These are phyloP conservation scores for Pichia terricola DNA, from an alignment of 1,139 yeast genomes.

Conservation along the genomic window DNA sequence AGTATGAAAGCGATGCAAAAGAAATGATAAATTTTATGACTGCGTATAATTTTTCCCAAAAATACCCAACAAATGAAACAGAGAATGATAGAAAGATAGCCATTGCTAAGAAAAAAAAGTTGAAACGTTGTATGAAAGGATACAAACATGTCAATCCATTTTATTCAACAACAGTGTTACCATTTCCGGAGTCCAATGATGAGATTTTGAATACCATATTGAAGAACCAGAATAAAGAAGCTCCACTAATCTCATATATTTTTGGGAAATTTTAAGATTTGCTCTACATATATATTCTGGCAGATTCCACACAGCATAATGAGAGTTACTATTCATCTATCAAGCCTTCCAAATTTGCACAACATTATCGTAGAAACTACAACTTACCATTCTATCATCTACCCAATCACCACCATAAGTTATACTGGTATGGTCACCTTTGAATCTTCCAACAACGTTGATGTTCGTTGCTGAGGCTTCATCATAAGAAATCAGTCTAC, in stretches of 20 bases:
- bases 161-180: neutral
- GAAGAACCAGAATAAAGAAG: conserved; percentile 12
- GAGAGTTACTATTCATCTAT: neutral
- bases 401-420: conserved; percentile 94
- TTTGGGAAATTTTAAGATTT: conserved; percentile 16
- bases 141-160: conserved; percentile 54
- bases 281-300: no score
- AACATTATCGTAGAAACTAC: conserved; percentile 83
- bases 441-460: conserved; percentile 41
- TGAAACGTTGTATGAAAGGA: conserved; percentile 44
- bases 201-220: conserved; percentile 18
- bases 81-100: conserved; percentile 15
- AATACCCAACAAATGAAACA: conserved; percentile 11
- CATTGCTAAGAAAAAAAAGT: conserved; percentile 8
- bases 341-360: conserved; percentile 56
- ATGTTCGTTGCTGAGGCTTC: conserved; percentile 28
- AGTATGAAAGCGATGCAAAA: conserved; percentile 14
- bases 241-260: conserved; percentile 17
- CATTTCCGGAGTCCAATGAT: conserved; percentile 17
- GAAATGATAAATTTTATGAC: conserved; percentile 16
- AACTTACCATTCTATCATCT: conserved; percentile 48
- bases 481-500: conserved; percentile 43
- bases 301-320: neutral
- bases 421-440: conserved; percentile 79
- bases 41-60: conserved; percentile 34